Evolutionary conservation across 1,139 yeast genomes (phyloP), one percentile per base, ranked within the genome.

Genomic region (Yamadazyma taylorii): DNA sequence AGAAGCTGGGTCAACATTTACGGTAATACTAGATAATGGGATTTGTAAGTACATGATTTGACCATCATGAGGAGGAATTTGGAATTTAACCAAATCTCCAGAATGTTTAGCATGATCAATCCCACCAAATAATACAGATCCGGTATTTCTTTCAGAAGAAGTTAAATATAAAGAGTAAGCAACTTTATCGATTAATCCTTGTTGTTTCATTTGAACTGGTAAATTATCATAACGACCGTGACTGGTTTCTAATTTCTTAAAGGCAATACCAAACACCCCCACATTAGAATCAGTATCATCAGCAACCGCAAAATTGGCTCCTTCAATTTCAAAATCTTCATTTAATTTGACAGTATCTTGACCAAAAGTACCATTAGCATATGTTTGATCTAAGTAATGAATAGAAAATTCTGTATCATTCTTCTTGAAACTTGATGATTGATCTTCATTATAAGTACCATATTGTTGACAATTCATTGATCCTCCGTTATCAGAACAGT

Each of bases 211-310:
- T 43, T 75, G 74, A 34, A 67, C 40, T 2, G 92, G 92, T 28
- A 47, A 41, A 30, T 48, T 48, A 30, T 48, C 50, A 31, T 48
- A 48, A 8, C 23, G 17, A 8, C 31, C 25, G 3, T 28, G 22
- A 19, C 52, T 41, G 46, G 46, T 46, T 43, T 43, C 57, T 27
- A 40, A 48, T 38, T 40, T 42, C 17, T 60, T 56, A 31, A 50
- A 67, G 11, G 85, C 85, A 42, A 81, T 75, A 24, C 87, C 88
- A 33, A 80, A 59, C 19, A 81, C 83, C 36, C 84, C 84, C 38
- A 70, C 69, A 5, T 69, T 56, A 10, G 82, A 73, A 49, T 74
- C 73, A 4, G 83, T 61, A 25, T 56, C 52, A 47, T 73, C 72
- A 19, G 83, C 84, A 15, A 79, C 74, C 3, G 85, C 89, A 47